A percentile compares a stretch with the other conserved stretches of the same genome.
Conservation (phyloP, 257 asterid species). For the Nicotiana paniculata region DNA sequence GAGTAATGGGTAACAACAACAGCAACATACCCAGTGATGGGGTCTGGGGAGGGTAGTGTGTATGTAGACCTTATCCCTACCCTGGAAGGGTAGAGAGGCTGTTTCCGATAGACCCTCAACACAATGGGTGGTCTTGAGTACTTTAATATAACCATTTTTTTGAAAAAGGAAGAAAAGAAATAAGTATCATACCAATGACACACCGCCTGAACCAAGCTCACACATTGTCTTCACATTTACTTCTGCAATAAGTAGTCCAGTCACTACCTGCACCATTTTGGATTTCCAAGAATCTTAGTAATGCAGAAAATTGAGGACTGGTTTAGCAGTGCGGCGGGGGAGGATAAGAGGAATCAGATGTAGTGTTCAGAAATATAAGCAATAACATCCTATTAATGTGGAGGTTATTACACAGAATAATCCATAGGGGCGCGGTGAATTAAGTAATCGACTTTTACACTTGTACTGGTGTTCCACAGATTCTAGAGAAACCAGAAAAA, state of each 20-base stretch:
- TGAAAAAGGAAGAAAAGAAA: neutral
- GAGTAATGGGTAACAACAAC: neutral
- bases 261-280: conserved; percentile 49
- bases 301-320: neutral
- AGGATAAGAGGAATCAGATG: neutral
- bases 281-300: conserved; percentile 7
- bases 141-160: neutral
- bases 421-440: neutral
- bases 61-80: no score
- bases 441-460: neutral
- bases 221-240: conserved; percentile 96
- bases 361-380: neutral
- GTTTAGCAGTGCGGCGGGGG: neutral
- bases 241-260: conserved; percentile 95
- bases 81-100: no score
- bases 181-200: conserved; percentile 63
- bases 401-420: neutral
- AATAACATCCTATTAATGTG: neutral
- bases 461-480: neutral
- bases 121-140: neutral
- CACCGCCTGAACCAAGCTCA: conserved; percentile 94
- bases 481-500: neutral
- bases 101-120: no score
- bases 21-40: no score
- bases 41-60: no score